phyloP scores from a whole-genome alignment of 116 monocot genomes.

The Cymodocea nodosa region DNA sequence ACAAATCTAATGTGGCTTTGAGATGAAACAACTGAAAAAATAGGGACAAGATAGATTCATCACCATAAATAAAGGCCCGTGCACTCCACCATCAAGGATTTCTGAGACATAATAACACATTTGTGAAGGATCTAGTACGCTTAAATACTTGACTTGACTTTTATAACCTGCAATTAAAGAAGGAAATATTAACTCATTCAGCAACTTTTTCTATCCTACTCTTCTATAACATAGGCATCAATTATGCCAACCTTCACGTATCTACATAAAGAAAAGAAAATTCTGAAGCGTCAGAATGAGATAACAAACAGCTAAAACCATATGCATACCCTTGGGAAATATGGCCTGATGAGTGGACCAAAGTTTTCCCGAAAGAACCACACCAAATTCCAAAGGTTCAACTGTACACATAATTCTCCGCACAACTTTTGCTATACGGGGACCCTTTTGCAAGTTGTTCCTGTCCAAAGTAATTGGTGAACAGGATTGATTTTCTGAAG shows the following conservation, averaged over 20 bases:
- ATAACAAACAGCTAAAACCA: neutral
- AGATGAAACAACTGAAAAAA: neutral
- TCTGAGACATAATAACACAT: conserved; percentile 82
- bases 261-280: neutral
- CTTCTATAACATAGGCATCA: neutral
- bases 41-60: conserved; percentile 9
- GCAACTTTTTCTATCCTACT: neutral
- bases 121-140: conserved; percentile 48
- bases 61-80: conserved; percentile 81
- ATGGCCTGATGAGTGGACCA: conserved; percentile 68
- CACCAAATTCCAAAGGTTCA: conserved; percentile 61
- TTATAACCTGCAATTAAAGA: conserved; percentile 44
- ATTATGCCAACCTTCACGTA: neutral
- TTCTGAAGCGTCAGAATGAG: neutral
- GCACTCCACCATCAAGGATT: conserved; percentile 65
- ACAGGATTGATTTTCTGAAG: conserved; percentile 15
- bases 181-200: neutral
- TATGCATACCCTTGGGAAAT: conserved; percentile 63
- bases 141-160: conserved; percentile 75
- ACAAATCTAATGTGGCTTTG: neutral
- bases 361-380: conserved; percentile 42
- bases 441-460: conserved; percentile 34
- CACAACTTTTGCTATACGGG: conserved; percentile 73
- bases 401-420: conserved; percentile 54
- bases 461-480: conserved; percentile 16